Base-by-base conservation (phyloP, 371 early-diverging fungal genomes). In the Circinella minor region DNA sequence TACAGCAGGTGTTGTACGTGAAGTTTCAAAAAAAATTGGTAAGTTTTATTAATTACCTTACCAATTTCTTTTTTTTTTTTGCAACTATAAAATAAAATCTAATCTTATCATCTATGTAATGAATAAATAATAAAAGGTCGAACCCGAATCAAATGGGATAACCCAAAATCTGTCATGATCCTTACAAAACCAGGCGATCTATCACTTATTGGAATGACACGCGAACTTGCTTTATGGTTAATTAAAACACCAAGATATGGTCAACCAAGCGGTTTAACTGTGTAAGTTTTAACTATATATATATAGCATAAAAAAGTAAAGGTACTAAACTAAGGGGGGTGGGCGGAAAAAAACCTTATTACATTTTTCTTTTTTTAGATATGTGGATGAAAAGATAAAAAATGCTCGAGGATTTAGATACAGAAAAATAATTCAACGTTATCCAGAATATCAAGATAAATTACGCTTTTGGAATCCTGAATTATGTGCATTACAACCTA, bases 181-280 rank as follows among this genome's bases (percentile, higher is more conserved):
- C 95, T 98, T 37, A 95, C 96, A 13, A 98, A 98, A 77, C 90
- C 94, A 20, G 91, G 92, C 54, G 97, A 98, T 80, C 72, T 81
- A 15, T 86, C 88, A 4, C 81, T 98, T 8, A 83, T 96, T 13
- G 76, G 79, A 36, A 80, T 93, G 74, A 95, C 97, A 14, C 85
- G 93, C 3, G 92, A 95, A 46, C 75, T 96, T 63, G 91, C 95
- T 0, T 61, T 89, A 10, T 95, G 93, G 92, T 86, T 98, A 39
- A 85, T 93, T 3, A 71, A 81, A 20, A 78, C 84, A 7, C 85
- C 85, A 37, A 69, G 82, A 15, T 75, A 77, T 63, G 82, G 75
- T 4, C 67, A 71, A 39, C 77, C 76, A 11, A 81, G 82, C 47
- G 90, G 90, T 39, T 78, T 93, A 55, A 90, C 89, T 14, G 90